Conservation (phyloP, 305 asterid species). For the Nicotiana rustica region DNA sequence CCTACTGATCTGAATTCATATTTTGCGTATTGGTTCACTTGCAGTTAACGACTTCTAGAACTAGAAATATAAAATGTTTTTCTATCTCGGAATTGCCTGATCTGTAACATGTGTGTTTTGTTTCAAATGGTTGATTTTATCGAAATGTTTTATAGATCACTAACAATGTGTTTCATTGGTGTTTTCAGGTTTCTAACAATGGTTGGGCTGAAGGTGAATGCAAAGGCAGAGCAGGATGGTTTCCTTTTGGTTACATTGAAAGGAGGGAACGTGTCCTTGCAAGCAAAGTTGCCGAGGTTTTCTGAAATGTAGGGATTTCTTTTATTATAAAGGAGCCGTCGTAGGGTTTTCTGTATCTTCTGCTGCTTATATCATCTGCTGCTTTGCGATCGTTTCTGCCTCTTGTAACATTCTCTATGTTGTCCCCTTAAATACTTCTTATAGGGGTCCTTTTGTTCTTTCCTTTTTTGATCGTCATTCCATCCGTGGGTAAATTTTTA, state of each 20-base stretch:
- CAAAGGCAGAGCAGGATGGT: constrained; percentile 99
- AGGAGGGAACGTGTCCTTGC: constrained; percentile 98
- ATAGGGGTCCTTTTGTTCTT: background rate
- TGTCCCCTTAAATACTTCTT: constrained; percentile 10
- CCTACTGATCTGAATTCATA: background rate
- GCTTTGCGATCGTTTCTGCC: constrained; percentile 17
- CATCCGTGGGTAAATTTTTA: background rate
- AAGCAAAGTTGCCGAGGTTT: constrained; percentile 90
- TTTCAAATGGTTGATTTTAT: background rate
- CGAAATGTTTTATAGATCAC: background rate
- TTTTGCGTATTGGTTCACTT: background rate
- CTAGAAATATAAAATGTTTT: background rate
- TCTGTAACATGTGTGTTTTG: background rate
- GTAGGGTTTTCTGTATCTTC: constrained; percentile 13
- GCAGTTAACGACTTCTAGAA: background rate
- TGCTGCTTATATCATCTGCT: background rate
- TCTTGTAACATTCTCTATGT: constrained; percentile 22
- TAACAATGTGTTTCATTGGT: constrained; percentile 30
- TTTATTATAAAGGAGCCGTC: background rate
- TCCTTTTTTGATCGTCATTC: background rate
- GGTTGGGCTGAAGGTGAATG: constrained; percentile 99
- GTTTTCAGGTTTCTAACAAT: constrained; percentile 79
- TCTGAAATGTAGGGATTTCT: constrained; percentile 46
- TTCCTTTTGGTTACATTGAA: constrained; percentile 88
- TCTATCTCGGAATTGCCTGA: background rate